Evolutionary conservation across 1,284 basidiomycete genomes (phyloP).

Genomic region (Leccinum pachyderme): DNA sequence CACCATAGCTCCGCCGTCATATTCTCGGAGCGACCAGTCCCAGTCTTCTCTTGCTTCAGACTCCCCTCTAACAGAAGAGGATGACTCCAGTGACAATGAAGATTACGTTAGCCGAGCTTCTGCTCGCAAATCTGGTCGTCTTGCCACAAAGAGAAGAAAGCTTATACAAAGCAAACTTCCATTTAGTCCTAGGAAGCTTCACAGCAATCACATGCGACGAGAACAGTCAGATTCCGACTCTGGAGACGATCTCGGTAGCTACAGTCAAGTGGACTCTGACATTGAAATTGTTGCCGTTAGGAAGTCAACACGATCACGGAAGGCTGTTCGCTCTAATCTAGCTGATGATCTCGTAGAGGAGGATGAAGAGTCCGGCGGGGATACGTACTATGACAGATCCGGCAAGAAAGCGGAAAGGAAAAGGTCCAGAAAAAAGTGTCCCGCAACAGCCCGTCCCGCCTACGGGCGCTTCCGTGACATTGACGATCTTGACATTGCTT

Average conservation of each 20-base stretch:
- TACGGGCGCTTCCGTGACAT: constrained; percentile 67
- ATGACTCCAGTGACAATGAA: constrained; percentile 32
- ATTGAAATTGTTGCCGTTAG: constrained; percentile 28
- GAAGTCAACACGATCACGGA: constrained; percentile 40
- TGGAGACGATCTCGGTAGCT: constrained; percentile 37
- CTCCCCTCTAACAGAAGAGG: constrained; percentile 25
- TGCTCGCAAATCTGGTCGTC: constrained; percentile 29
- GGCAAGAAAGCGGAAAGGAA: constrained; percentile 15
- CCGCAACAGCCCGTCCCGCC: constrained; percentile 50
- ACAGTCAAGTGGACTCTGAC: constrained; percentile 37
- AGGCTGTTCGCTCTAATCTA: constrained; percentile 36
- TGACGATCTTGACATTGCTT: constrained; percentile 55
- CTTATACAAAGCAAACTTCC: constrained; percentile 41
- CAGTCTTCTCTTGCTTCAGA: constrained; percentile 8
- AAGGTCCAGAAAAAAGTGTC: constrained; percentile 36
- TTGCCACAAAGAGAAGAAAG: constrained; percentile 10
- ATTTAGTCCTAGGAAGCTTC: constrained; percentile 63
- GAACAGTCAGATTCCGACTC: constrained; percentile 39
- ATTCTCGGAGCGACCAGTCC: constrained; percentile 10
- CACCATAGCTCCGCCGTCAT: constrained; percentile 1
- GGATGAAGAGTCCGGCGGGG: constrained; percentile 32
- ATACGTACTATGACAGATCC: constrained; percentile 30
- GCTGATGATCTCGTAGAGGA: constrained; percentile 32
- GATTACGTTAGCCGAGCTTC: constrained; percentile 23
- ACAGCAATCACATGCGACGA: constrained; percentile 28